Evolutionary conservation across 306 rosid species (phyloP).

Genomic region (Arachis stenosperma): DNA sequence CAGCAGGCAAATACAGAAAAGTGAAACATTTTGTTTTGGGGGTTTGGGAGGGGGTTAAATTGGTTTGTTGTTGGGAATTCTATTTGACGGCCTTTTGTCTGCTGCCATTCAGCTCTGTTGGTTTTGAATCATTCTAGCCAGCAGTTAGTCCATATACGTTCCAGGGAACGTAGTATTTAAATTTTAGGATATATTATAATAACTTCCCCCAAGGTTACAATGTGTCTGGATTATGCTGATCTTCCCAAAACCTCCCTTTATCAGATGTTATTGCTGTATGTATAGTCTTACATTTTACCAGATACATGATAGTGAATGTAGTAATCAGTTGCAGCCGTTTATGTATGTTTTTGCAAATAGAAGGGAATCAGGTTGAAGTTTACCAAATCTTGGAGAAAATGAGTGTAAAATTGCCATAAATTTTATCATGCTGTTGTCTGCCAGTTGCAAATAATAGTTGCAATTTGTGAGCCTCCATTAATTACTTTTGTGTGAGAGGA

Average conservation of each 20-base stretch:
- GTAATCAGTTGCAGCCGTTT: no score
- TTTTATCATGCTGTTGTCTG: conserved; percentile 29
- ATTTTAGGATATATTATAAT: neutral
- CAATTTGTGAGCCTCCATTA: conserved; percentile 15
- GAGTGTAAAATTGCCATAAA: no score
- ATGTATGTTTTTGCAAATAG: no score
- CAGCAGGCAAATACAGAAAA: conserved; percentile 14
- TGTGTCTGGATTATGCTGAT: no score
- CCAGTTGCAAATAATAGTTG: conserved; percentile 20
- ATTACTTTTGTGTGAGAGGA: conserved; percentile 14
- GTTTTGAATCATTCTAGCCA: conserved; percentile 16
- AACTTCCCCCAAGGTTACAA: no score
- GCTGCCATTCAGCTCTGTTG: neutral
- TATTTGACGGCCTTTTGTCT: conserved; percentile 4
- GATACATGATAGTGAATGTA: no score
- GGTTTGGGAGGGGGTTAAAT: neutral
- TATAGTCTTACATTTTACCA: no score
- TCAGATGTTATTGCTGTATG: no score
- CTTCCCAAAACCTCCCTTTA: no score
- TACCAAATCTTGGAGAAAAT: no score
- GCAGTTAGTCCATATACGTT: conserved; percentile 17
- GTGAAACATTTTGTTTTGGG: neutral
- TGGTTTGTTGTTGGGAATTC: conserved; percentile 1
- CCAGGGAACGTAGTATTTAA: conserved; percentile 9
- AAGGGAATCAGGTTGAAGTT: no score